A percentile compares a stretch with the other conserved stretches of the same genome.
These are phyloP conservation scores for Cephaloascus fragrans DNA, from an alignment of 805 yeast genomes.

Conservation along the genomic window DNA sequence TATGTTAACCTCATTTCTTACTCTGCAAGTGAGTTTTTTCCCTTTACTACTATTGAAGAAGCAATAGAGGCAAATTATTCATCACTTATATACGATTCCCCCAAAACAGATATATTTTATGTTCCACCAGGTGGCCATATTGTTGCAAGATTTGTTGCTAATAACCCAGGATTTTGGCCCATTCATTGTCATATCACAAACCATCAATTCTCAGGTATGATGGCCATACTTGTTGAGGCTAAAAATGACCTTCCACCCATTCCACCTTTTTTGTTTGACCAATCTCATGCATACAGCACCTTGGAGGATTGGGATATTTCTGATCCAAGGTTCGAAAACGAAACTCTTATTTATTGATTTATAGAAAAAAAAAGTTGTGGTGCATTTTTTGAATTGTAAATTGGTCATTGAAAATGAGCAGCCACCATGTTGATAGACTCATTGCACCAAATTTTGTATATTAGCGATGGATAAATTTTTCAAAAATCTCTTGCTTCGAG, in stretches of 20 bases:
- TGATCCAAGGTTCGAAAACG: neutral
- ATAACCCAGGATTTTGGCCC: conserved; percentile 21
- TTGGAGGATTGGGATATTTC: neutral
- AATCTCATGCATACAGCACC: neutral
- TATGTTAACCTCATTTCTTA: conserved; percentile 17
- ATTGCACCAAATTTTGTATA: too few relatives aligned
- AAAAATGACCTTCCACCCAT: neutral
- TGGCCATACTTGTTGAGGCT: conserved; percentile 6
- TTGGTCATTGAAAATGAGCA: too few relatives aligned
- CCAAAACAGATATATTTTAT: conserved; percentile 14
- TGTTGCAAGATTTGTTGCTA: conserved; percentile 19
- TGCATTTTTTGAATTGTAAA: too few relatives aligned
- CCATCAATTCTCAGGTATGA: conserved; percentile 22
- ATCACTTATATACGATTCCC: conserved; percentile 11
- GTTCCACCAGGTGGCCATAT: conserved; percentile 22
- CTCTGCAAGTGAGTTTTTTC: conserved; percentile 14
- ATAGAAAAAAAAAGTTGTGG: too few relatives aligned
- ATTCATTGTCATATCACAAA: conserved; percentile 24
- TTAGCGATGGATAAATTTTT: too few relatives aligned
- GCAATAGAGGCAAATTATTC: conserved; percentile 11
- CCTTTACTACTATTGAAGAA: conserved; percentile 12
- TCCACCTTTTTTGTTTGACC: neutral
- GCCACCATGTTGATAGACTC: too few relatives aligned
- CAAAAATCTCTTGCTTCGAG: too few relatives aligned
- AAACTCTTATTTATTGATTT: too few relatives aligned